Conservation (phyloP, 2,329 filamentous ascomycete species). For the Epichloe sibirici region DNA sequence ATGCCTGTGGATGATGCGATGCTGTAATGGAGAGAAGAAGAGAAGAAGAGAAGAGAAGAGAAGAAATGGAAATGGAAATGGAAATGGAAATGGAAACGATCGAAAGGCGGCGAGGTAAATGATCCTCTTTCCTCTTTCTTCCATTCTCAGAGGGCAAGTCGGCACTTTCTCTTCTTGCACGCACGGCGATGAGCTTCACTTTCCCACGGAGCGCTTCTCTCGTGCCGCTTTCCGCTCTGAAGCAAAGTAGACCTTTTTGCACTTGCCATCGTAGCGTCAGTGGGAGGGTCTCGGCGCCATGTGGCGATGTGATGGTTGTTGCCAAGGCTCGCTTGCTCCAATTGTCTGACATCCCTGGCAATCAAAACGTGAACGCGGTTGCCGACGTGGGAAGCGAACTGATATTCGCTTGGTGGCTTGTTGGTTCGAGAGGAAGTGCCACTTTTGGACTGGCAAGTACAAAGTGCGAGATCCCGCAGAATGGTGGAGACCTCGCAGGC, state of each 20-base stretch:
- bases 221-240: not conserved
- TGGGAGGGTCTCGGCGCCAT: not conserved
- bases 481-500: too few relatives aligned
- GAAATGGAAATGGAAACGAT: not conserved
- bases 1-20: not conserved
- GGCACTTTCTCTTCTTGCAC: not conserved
- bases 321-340: not conserved
- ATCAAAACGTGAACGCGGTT: slow-evolving; percentile 20
- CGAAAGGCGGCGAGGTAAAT: not conserved
- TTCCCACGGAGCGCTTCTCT: not conserved
- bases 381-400: slow-evolving; percentile 1
- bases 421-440: not conserved
- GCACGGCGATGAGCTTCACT: not conserved
- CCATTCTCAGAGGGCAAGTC: not conserved
- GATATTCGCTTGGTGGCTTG: slow-evolving; percentile 2
- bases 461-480: not conserved
- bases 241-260: not conserved
- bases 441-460: not conserved
- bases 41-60: not conserved
- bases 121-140: not conserved
- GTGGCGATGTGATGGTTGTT: not conserved
- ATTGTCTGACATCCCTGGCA: slow-evolving; percentile 6
- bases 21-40: not conserved
- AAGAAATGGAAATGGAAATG: not conserved
- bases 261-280: not conserved